Conservation (phyloP, 2,329 filamentous ascomycete genomes). For the Trichophaea hybrida region DNA sequence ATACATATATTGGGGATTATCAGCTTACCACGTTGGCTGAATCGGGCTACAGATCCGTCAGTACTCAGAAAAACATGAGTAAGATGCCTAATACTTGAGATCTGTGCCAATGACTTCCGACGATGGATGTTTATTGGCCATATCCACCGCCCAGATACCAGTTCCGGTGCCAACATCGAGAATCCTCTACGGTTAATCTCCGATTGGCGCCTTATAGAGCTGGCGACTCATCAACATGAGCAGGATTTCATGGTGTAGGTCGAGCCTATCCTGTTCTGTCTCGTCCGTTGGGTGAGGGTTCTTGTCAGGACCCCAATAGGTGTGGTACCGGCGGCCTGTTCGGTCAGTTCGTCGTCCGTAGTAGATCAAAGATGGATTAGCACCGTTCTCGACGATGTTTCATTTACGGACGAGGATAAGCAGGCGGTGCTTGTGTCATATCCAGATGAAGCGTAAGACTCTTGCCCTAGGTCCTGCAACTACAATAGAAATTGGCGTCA, state of each 20-base stretch:
- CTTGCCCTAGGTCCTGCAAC: too few species aligned
- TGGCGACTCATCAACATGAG: conserved; percentile 33
- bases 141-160: background rate
- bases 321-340: background rate
- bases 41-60: background rate
- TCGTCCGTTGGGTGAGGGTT: conserved; percentile 4
- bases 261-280: conserved; percentile 6
- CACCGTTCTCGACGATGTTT: background rate
- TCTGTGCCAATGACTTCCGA: background rate
- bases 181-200: background rate
- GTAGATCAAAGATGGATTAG: background rate
- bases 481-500: too few species aligned
- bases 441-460: too few species aligned
- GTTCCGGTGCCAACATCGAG: conserved; percentile 1
- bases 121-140: background rate
- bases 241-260: background rate
- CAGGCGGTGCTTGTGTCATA: background rate
- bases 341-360: too few species aligned
- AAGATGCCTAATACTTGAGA: background rate
- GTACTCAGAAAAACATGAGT: background rate
- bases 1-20: background rate
- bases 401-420: background rate
- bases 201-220: conserved; percentile 34
- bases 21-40: background rate
- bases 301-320: background rate